These are phyloP conservation scores for Aspergillus asperescens DNA, from an alignment of 495 filamentous ascomycete species.

Conservation along the genomic window DNA sequence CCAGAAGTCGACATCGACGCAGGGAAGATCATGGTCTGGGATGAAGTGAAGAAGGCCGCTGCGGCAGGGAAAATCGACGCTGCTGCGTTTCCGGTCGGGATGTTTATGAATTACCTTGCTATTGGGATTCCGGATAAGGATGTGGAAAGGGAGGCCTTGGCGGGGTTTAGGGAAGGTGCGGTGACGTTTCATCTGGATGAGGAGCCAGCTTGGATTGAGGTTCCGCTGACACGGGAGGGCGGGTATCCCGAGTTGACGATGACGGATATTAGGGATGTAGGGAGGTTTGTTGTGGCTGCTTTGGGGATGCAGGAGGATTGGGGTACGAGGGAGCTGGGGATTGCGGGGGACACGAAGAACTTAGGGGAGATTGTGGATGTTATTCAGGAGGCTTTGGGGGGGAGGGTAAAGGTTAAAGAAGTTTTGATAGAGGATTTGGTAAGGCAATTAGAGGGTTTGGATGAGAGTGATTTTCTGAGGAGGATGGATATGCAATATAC, in stretches of 20 bases:
- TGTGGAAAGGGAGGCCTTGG: conserved; percentile 14
- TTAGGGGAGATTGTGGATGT: conserved; percentile 20
- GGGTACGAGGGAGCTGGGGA: conserved; percentile 26
- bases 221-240: conserved; percentile 25
- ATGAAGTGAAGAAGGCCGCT: conserved; percentile 17
- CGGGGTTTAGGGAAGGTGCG: conserved; percentile 22
- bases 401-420: conserved; percentile 21
- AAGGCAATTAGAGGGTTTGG: neutral
- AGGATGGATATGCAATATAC: conserved; percentile 7
- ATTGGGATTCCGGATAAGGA: conserved; percentile 14
- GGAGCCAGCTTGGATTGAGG: conserved; percentile 13
- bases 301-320: conserved; percentile 22
- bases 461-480: neutral
- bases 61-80: conserved; percentile 19
- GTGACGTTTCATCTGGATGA: conserved; percentile 25
- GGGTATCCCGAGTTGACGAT: conserved; percentile 17
- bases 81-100: conserved; percentile 23
- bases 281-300: conserved; percentile 21
- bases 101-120: conserved; percentile 36
- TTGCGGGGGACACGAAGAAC: conserved; percentile 26
- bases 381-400: conserved; percentile 20
- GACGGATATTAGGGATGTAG: conserved; percentile 28
- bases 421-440: neutral
- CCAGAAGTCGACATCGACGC: conserved; percentile 18
- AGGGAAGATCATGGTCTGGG: conserved; percentile 17